Base-by-base conservation (phyloP, 78 protist genomes). In the Thecamonas trahens region DNA sequence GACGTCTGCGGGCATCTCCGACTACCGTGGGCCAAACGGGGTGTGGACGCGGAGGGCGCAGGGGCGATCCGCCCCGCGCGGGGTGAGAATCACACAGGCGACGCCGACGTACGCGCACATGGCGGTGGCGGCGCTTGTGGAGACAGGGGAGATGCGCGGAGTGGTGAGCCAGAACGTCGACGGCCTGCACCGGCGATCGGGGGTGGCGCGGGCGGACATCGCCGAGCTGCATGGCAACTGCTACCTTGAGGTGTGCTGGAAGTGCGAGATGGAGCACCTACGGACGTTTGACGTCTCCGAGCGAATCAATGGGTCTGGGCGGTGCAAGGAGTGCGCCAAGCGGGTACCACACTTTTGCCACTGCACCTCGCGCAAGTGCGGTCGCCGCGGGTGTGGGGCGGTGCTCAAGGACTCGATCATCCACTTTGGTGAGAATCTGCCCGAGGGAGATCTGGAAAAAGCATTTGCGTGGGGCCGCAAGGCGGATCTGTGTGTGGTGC, bases 201-300 rank as follows among this genome's bases (percentile, higher is more conserved):
- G 83, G 17, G 14, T 71, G 0, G 34, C 50, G 29, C 6, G 9
- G 14, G 50, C 13, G 20, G 2, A 64, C n/a, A 28, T 77, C 40
- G 11, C 37, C 38, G 83, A 77, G n/a, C 47, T 77, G 70, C 83
- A 77, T 65, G 83, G 83, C 9, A 77, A 77, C 26, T 24, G 29
- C 15, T 58, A 74, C 42, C 29, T 62, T 20, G 83, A 77, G 58
- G 22, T 24, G 26, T 77, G 83, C 13, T 9, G 15, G 17, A 40
- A n/a, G 40, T 77, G 83, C 26, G 39, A 40, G 8, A 28, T 0
- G 32, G 34, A 50, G 29, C 45, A 7, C 65, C 18, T 38, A 8
- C 49, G 84, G 24, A 67, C 42, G 1, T 70, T 47, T 28, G 4
- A 7, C 20, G 61, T 65, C 22, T 5, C 20, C 28, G 61, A 4